Percentiles rank a stretch among this genome's conserved stretches.
phyloP scores from a whole-genome alignment of 1,284 basidiomycete species.

The Malassezia slooffiae region DNA sequence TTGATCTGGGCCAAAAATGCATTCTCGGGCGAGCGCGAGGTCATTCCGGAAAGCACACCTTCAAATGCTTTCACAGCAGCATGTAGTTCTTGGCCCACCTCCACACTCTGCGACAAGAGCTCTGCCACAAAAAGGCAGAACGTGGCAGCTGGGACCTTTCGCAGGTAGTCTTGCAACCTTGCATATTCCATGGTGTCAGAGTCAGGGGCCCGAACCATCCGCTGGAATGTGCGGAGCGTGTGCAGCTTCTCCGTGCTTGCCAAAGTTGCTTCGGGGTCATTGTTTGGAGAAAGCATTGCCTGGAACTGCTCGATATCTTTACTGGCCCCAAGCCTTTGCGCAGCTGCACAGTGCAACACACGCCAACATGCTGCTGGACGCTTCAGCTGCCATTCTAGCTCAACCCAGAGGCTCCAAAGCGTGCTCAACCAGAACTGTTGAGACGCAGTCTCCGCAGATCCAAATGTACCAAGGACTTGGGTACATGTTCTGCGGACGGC shows the following conservation, averaged over 20 bases:
- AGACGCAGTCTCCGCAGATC: too few species aligned
- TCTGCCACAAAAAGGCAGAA: not conserved
- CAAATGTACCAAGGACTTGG: conserved; percentile 7
- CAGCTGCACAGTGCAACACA: not conserved
- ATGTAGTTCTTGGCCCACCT: conserved; percentile 2
- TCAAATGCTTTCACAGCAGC: not conserved
- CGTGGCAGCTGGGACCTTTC: not conserved
- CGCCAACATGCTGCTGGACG: not conserved
- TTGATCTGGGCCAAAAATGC: too few species aligned
- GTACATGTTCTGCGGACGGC: not conserved
- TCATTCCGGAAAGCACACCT: too few species aligned
- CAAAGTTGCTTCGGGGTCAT: too few species aligned
- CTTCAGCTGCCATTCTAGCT: conserved; percentile 1
- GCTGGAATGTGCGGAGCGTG: conserved; percentile 1
- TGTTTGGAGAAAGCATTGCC: too few species aligned
- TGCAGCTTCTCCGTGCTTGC: conserved; percentile 11
- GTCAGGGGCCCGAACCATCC: too few species aligned
- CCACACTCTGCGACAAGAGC: not conserved
- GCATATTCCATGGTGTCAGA: too few species aligned
- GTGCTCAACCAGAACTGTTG: too few species aligned
- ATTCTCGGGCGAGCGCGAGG: too few species aligned
- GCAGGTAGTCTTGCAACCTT: too few species aligned
- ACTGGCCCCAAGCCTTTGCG: too few species aligned
- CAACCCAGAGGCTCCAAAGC: conserved; percentile 12
- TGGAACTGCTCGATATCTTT: too few species aligned